A percentile compares a stretch with the other conserved stretches of the same genome.
Conservation (phyloP, 2,329 filamentous ascomycete genomes). For the Monilinia aucupariae region DNA sequence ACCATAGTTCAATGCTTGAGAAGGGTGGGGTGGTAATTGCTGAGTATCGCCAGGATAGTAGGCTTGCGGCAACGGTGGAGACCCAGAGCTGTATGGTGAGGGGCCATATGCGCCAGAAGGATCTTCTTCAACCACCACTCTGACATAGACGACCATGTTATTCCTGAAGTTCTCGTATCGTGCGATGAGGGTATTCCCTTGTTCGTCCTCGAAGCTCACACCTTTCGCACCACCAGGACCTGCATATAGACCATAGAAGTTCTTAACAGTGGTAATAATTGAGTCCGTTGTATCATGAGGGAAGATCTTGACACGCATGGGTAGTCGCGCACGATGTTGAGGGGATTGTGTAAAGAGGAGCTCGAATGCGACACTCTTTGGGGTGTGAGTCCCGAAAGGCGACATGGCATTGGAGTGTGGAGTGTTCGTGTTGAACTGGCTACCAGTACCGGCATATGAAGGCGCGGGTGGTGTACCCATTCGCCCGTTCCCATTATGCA, state of each 20-base stretch:
- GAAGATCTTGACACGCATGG: slow-evolving; percentile 86
- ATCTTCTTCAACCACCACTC: slow-evolving; percentile 68
- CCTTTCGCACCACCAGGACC: slow-evolving; percentile 64
- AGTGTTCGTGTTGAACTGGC: slow-evolving; percentile 28
- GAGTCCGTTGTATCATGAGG: slow-evolving; percentile 95
- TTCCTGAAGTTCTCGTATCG: slow-evolving; percentile 92
- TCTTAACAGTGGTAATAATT: slow-evolving; percentile 97
- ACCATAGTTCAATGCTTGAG: slow-evolving; percentile 48
- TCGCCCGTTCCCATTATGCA: slow-evolving; percentile 25
- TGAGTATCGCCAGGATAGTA: slow-evolving; percentile 57
- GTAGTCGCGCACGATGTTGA: slow-evolving; percentile 66
- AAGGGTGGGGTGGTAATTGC: slow-evolving; percentile 51
- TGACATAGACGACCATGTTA: slow-evolving; percentile 89
- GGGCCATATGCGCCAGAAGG: slow-evolving; percentile 46
- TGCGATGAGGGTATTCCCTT: slow-evolving; percentile 86
- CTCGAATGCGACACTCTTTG: slow-evolving; percentile 76
- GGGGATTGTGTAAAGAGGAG: slow-evolving; percentile 63
- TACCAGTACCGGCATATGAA: slow-evolving; percentile 22
- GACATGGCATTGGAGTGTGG: slow-evolving; percentile 31
- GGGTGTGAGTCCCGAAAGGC: slow-evolving; percentile 37
- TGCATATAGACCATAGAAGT: slow-evolving; percentile 95
- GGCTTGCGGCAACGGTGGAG: slow-evolving; percentile 47
- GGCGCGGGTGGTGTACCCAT: slow-evolving; percentile 32
- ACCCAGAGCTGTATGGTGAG: slow-evolving; percentile 47
- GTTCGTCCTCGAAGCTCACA: slow-evolving; percentile 89